phyloP scores from a whole-genome alignment of 2,329 filamentous ascomycete genomes.

The Ophiocordyceps camponoti-floridani region DNA sequence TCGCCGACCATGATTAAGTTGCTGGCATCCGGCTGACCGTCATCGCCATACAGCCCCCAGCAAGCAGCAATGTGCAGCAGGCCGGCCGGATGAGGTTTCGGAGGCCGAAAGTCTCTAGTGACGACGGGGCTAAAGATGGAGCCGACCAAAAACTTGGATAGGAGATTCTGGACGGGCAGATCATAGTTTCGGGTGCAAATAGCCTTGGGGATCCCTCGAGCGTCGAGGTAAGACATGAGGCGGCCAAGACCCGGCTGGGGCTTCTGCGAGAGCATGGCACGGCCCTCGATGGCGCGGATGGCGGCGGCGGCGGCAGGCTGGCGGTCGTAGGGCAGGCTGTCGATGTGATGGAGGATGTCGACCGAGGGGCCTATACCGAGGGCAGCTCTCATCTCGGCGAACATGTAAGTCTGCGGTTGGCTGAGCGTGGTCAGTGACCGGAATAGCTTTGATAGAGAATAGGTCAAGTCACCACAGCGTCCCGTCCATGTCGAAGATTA shows the following conservation, averaged over 20 bases:
- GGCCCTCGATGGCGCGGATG: slow-evolving; percentile 63
- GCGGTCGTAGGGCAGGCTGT: slow-evolving; percentile 42
- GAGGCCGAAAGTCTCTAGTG: slow-evolving; percentile 64
- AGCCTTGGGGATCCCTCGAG: slow-evolving; percentile 48
- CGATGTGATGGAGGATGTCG: slow-evolving; percentile 85
- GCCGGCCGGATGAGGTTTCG: slow-evolving; percentile 78
- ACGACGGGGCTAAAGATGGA: slow-evolving; percentile 61
- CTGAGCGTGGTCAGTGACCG: slow-evolving; percentile 22
- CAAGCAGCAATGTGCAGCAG: slow-evolving; percentile 67
- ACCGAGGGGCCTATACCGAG: slow-evolving; percentile 52
- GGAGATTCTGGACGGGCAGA: slow-evolving; percentile 53
- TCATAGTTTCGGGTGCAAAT: slow-evolving; percentile 95
- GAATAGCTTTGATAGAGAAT: no score
- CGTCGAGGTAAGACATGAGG: slow-evolving; percentile 71
- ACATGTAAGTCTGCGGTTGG: slow-evolving; percentile 91
- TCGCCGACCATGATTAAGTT: slow-evolving; percentile 52
- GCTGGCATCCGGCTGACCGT: slow-evolving; percentile 21
- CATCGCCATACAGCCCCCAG: slow-evolving; percentile 42
- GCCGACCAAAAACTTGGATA: slow-evolving; percentile 53
- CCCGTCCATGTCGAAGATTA: slow-evolving; percentile 88
- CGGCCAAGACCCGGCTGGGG: slow-evolving; percentile 63
- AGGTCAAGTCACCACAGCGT: slow-evolving; percentile 53
- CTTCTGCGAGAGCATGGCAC: slow-evolving; percentile 61
- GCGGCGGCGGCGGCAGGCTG: slow-evolving; percentile 50
- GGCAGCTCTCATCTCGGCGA: slow-evolving; percentile 62